Evolutionary conservation across 306 rosid species (phyloP), one percentile per base, ranked within the genome.

Genomic region (Castanospermum australe): DNA sequence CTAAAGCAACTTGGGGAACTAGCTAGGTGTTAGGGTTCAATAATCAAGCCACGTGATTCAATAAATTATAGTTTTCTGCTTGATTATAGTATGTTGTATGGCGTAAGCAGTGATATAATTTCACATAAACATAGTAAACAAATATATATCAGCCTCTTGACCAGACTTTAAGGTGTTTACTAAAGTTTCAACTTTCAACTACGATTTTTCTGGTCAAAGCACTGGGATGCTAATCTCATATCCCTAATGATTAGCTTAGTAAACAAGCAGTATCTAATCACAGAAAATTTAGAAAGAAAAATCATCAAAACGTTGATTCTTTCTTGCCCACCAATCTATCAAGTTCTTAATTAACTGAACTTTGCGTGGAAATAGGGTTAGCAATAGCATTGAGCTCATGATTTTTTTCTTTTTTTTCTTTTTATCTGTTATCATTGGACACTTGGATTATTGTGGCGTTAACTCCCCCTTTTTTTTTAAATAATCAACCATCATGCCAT

Each of bases 81-180:
- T 54, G 42, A 36, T 47, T 59, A 38, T 1, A 20, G 30, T 7
- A 71, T 66, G 47, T 44, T 55, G 17, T 42, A 50, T 79, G 87
- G 60, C 86, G 87, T 82, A 84, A 79, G 87, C 78, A 55, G 42
- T 84, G 85, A 82, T 76, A 65, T 66, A 59, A 71, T 36, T 77
- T 55, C 59, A 81, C 73, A 71, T 64, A n/a, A 52, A 13, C 64
- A 24, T 21, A 24, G 17, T 81, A 74, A 75, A 62, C 12, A 83
- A 80, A 28, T 18, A 45, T 24, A 42, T 36, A 60, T 75, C 55
- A 64, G 60, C 35, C 39, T 36, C 79, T 73, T 56, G 74, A 81
- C 78, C 75, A 59, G 55, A 50, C 75, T 66, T 79, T 67, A 81
- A 41, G 48, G 72, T 73, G 68, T n/a, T 10, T 56, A 64, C 78